Evolutionary conservation across 2,329 filamentous ascomycete species (phyloP).

Genomic region (Ceratocystis cubensis): DNA sequence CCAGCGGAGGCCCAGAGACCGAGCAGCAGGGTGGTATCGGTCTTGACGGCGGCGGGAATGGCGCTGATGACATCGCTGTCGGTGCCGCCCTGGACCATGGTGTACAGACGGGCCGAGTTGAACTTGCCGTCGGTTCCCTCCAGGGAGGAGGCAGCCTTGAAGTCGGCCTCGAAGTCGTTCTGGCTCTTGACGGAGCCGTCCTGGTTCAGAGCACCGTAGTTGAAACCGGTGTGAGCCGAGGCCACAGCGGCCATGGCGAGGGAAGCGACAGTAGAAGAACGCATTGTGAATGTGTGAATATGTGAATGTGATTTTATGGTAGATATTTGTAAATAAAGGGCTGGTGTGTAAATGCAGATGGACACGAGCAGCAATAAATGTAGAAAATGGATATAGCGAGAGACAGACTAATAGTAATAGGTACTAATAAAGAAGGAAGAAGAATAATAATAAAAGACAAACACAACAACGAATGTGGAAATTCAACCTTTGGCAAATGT

Average conservation of each 20-base stretch:
- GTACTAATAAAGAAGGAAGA: constrained; percentile 12
- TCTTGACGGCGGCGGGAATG: constrained; percentile 71
- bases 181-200: constrained; percentile 48
- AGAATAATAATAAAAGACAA: background rate
- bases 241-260: constrained; percentile 18
- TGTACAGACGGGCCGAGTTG: constrained; percentile 61
- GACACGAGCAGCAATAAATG: constrained; percentile 1
- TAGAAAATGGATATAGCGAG: constrained; percentile 13
- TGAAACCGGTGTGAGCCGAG: constrained; percentile 52
- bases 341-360: background rate
- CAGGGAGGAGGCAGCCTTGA: constrained; percentile 52
- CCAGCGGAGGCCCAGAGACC: constrained; percentile 73
- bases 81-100: constrained; percentile 48
- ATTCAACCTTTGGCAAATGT: constrained; percentile 8
- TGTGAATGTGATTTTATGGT: background rate
- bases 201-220: constrained; percentile 54
- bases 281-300: constrained; percentile 19
- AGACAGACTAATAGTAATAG: constrained; percentile 6
- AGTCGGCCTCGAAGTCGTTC: constrained; percentile 56
- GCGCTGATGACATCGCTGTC: constrained; percentile 53
- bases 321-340: constrained; percentile 15
- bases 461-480: constrained; percentile 12
- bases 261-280: constrained; percentile 17
- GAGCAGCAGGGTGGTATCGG: constrained; percentile 65
- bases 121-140: constrained; percentile 50